Percentiles rank a stretch among this genome's conserved stretches.
Evolutionary conservation across 306 rosid genomes (phyloP).

Genomic region (Leucaena leucocephala): DNA sequence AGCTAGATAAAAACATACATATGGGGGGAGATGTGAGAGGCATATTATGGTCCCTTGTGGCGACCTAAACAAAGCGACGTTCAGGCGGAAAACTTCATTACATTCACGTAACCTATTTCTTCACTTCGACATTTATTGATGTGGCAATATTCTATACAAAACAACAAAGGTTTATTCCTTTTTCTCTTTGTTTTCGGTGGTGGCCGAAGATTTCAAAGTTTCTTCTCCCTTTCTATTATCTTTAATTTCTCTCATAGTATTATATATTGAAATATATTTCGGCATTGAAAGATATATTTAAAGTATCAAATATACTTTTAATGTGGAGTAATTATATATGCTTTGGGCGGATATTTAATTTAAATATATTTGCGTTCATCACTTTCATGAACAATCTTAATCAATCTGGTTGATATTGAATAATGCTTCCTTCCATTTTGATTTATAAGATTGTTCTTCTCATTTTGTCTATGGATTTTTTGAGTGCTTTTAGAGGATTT

Average conservation of each 20-base stretch:
- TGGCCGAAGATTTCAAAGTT: background rate
- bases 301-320: background rate
- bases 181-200: background rate
- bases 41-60: too few relatives aligned
- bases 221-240: background rate
- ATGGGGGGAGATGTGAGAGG: too few relatives aligned
- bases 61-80: too few relatives aligned
- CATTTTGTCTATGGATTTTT: too few relatives aligned
- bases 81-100: background rate
- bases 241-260: background rate
- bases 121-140: too few relatives aligned
- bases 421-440: too few relatives aligned
- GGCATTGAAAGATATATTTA: background rate
- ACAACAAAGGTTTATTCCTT: background rate
- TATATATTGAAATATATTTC: background rate
- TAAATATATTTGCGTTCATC: background rate
- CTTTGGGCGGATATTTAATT: background rate
- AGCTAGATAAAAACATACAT: too few relatives aligned
- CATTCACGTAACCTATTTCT: constrained; percentile 29
- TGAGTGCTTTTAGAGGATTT: too few relatives aligned
- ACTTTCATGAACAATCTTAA: background rate
- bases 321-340: background rate
- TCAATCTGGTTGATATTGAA: too few relatives aligned
- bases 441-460: too few relatives aligned
- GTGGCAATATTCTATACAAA: too few relatives aligned